Percentiles rank a stretch among this genome's conserved stretches.
Conservation (phyloP, 805 yeast genomes). For the Dipodascus geniculatus region DNA sequence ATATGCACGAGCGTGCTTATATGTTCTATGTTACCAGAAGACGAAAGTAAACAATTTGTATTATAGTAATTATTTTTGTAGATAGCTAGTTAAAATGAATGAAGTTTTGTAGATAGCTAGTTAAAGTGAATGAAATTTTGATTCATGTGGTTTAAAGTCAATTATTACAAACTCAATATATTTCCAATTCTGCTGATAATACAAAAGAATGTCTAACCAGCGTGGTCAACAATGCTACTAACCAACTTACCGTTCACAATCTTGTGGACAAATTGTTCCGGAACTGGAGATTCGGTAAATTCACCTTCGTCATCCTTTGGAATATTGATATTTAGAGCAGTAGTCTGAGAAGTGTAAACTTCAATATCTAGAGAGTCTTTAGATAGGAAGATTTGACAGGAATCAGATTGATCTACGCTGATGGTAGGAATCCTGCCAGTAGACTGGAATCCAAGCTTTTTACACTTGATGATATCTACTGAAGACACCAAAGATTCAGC, state of each 20-base stretch:
- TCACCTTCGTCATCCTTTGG: constrained; percentile 66
- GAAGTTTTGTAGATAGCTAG: background rate
- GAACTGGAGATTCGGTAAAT: constrained; percentile 68
- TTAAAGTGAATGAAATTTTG: background rate
- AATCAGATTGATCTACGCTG: constrained; percentile 79
- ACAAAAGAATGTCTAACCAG: too few species aligned
- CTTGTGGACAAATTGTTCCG: constrained; percentile 83
- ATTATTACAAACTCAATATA: too few species aligned
- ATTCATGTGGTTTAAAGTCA: background rate
- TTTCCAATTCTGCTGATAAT: too few species aligned
- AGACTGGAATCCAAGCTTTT: constrained; percentile 74
- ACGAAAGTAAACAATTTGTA: constrained; percentile 18
- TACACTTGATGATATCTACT: constrained; percentile 73
- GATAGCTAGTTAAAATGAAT: background rate
- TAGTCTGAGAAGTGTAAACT: constrained; percentile 72
- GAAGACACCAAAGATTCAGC: constrained; percentile 81
- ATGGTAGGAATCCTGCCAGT: constrained; percentile 74
- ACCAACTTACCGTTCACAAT: constrained; percentile 49
- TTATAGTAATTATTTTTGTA: background rate
- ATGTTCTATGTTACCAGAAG: constrained; percentile 55
- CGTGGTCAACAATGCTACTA: constrained; percentile 71
- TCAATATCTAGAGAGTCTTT: constrained; percentile 62
- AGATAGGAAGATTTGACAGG: constrained; percentile 70
- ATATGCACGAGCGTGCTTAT: constrained; percentile 85
- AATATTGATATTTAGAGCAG: constrained; percentile 75